Evolutionary conservation across 768 basidiomycete genomes (phyloP).

Genomic region (Udeniomyces megalosporus): DNA sequence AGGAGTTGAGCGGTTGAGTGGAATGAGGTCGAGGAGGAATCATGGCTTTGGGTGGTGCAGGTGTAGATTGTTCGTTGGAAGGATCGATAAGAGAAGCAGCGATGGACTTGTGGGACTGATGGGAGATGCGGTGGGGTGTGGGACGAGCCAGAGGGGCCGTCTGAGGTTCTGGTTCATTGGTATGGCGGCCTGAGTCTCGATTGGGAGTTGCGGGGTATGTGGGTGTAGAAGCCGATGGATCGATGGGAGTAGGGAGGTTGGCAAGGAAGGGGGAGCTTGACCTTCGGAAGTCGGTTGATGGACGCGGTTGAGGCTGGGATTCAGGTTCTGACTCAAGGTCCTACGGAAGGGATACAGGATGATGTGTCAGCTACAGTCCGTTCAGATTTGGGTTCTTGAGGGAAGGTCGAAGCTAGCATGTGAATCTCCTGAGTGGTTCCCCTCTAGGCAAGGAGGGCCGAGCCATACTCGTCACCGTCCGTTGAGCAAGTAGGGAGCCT

Average conservation of each 20-base stretch:
- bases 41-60: background rate
- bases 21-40: background rate
- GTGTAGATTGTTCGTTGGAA: too few relatives aligned
- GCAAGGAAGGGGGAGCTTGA: constrained; percentile 7
- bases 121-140: background rate
- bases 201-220: too few relatives aligned
- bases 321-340: too few relatives aligned
- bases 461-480: too few relatives aligned
- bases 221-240: too few relatives aligned
- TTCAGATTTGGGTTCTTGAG: too few relatives aligned
- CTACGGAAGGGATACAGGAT: background rate
- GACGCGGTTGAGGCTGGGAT: too few relatives aligned
- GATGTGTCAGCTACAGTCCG: background rate
- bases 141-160: too few relatives aligned
- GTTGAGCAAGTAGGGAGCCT: too few relatives aligned
- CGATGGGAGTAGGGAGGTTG: background rate
- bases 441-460: too few relatives aligned
- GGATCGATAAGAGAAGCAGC: background rate
- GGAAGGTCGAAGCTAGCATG: too few relatives aligned
- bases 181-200: background rate
- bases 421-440: too few relatives aligned
- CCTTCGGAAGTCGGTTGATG: constrained; percentile 3
- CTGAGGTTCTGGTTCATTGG: background rate
- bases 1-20: constrained; percentile 1
- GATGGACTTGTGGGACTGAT: background rate